A percentile compares a stretch with the other conserved stretches of the same genome.
These are phyloP conservation scores for Phycomyces nitens DNA, from an alignment of 192 early-diverging fungal species.

Conservation along the genomic window DNA sequence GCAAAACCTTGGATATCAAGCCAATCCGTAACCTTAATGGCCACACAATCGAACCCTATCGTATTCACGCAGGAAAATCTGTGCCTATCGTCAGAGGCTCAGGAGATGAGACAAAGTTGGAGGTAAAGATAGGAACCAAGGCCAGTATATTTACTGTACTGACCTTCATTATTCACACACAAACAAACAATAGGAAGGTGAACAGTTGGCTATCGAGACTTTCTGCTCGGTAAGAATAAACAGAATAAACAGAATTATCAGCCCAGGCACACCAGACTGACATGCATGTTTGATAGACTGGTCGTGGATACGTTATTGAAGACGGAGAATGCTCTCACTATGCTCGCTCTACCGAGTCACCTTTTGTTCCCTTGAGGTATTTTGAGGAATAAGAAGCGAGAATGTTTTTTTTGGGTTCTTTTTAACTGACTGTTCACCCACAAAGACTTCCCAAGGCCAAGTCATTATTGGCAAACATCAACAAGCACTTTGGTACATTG, in stretches of 20 bases:
- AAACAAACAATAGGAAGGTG: conserved; percentile 65
- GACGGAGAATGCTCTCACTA: conserved; percentile 94
- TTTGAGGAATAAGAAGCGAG: not conserved
- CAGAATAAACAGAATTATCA: not conserved
- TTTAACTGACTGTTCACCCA: not conserved
- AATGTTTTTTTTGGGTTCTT: not conserved
- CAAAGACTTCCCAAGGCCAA: conserved; percentile 68
- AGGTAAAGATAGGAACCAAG: conserved; percentile 29
- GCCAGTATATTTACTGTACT: too few relatives aligned
- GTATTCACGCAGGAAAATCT: conserved; percentile 91
- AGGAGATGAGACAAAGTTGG: conserved; percentile 89
- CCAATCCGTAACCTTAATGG: conserved; percentile 95
- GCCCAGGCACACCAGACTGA: not conserved
- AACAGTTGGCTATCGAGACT: conserved; percentile 95
- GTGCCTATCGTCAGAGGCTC: conserved; percentile 88
- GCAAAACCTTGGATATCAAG: conserved; percentile 90
- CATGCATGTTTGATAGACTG: conserved; percentile 53
- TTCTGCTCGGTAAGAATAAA: conserved; percentile 69
- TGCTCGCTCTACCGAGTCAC: conserved; percentile 56
- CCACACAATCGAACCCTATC: conserved; percentile 88
- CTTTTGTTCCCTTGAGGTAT: conserved; percentile 66
- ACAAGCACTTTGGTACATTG: conserved; percentile 88
- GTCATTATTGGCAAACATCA: conserved; percentile 73
- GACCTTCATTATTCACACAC: too few relatives aligned
- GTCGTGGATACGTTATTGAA: conserved; percentile 84